Evolutionary conservation across 2,329 filamentous ascomycete species (phyloP).

Genomic region (Colletotrichum orbiculare): DNA sequence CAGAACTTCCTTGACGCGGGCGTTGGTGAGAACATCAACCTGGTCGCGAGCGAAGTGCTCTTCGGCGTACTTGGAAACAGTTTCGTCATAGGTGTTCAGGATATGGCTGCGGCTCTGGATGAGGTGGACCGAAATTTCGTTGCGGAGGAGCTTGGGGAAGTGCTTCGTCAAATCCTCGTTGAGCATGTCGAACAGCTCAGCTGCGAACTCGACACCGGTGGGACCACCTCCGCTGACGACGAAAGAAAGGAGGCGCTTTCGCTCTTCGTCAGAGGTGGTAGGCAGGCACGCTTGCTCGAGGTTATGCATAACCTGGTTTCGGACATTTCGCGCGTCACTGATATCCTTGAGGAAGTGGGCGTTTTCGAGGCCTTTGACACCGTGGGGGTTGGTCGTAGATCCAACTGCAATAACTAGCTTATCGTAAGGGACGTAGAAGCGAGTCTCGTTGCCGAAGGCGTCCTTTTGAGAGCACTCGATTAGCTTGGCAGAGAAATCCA

Average conservation of each 20-base stretch:
- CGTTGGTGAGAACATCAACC: slow-evolving; percentile 91
- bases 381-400: slow-evolving; percentile 92
- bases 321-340: slow-evolving; percentile 88
- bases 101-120: slow-evolving; percentile 97
- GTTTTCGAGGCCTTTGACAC: slow-evolving; percentile 92
- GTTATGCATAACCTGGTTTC: slow-evolving; percentile 89
- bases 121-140: slow-evolving; percentile 96
- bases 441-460: slow-evolving; percentile 74
- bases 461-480: slow-evolving; percentile 86
- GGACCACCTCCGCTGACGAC: slow-evolving; percentile 96
- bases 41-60: slow-evolving; percentile 90
- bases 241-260: slow-evolving; percentile 88
- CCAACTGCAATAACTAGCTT: slow-evolving; percentile 94
- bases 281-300: slow-evolving; percentile 93
- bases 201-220: slow-evolving; percentile 97
- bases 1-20: slow-evolving; percentile 89
- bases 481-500: slow-evolving; percentile 91
- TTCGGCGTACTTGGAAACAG: slow-evolving; percentile 91
- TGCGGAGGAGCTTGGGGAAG: slow-evolving; percentile 91
- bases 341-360: slow-evolving; percentile 97
- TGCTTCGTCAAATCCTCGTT: slow-evolving; percentile 90
- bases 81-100: slow-evolving; percentile 97
- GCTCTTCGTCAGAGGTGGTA: slow-evolving; percentile 88
- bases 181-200: slow-evolving; percentile 93
- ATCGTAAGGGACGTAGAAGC: slow-evolving; percentile 97